A percentile compares a stretch with the other conserved stretches of the same genome.
These are phyloP conservation scores for Arabidopsis hybrid DNA, from an alignment of 441 rosid genomes.

Conservation along the genomic window DNA sequence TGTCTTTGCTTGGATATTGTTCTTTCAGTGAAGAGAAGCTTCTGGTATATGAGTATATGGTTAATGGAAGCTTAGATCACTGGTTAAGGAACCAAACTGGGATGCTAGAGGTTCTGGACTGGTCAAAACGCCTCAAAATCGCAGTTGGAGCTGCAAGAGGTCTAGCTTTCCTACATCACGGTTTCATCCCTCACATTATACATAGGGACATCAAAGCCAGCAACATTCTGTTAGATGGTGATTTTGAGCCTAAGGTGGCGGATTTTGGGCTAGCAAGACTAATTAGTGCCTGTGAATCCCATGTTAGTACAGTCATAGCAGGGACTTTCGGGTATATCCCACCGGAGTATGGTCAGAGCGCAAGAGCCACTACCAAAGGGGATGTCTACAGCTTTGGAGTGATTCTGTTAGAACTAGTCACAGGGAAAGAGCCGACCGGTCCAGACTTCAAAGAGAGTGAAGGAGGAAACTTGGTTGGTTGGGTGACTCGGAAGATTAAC, in stretches of 20 bases:
- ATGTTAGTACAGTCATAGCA: constrained; percentile 84
- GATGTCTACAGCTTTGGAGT: constrained; percentile 98
- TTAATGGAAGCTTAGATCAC: constrained; percentile 84
- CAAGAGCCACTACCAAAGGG: constrained; percentile 79
- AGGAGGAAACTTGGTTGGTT: constrained; percentile 93
- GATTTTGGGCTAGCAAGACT: constrained; percentile 92
- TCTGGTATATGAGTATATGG: constrained; percentile 93
- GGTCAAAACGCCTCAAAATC: constrained; percentile 80
- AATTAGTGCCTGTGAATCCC: constrained; percentile 94
- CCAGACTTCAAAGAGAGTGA: constrained; percentile 90
- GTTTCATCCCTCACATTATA: constrained; percentile 88
- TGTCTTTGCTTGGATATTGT: constrained; percentile 87
- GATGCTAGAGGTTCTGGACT: constrained; percentile 70
- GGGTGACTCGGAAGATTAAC: constrained; percentile 79
- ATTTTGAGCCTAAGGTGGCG: constrained; percentile 90
- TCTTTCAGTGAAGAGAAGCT: constrained; percentile 83
- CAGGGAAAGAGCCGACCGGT: constrained; percentile 94
- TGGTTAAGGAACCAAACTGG: constrained; percentile 82
- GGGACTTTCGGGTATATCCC: constrained; percentile 97
- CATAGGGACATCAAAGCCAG: constrained; percentile 93
- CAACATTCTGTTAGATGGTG: constrained; percentile 78
- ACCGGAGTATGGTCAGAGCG: constrained; percentile 94
- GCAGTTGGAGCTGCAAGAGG: constrained; percentile 84
- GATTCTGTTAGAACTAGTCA: constrained; percentile 82
- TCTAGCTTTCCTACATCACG: constrained; percentile 86